A percentile compares a stretch with the other conserved stretches of the same genome.
phyloP scores from a whole-genome alignment of 2,329 filamentous ascomycete species.

The Colletotrichum tamarilloi region DNA sequence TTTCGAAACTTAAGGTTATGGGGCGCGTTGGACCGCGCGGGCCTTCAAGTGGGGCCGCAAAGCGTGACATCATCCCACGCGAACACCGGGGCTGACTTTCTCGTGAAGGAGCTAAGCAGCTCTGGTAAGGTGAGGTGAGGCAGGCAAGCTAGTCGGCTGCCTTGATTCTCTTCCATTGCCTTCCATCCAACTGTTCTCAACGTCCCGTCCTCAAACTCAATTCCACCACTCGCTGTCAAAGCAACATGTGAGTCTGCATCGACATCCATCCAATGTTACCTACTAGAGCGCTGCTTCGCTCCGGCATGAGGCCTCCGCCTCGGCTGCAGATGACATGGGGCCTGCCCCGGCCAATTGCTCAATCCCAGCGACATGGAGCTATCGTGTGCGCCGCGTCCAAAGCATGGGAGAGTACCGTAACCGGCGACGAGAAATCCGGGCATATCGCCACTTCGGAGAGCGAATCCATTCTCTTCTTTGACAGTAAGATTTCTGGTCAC shows the following conservation, averaged over 20 bases:
- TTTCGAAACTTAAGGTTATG: background rate
- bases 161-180: background rate
- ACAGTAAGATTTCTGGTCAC: conserved; percentile 68
- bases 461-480: conserved; percentile 89
- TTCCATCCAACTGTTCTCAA: background rate
- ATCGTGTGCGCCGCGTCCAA: conserved; percentile 26
- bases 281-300: conserved; percentile 28
- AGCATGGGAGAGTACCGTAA: conserved; percentile 56
- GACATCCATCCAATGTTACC: conserved; percentile 11
- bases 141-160: background rate
- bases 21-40: background rate
- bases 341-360: conserved; percentile 3
- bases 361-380: conserved; percentile 6
- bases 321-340: conserved; percentile 7
- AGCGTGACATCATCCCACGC: conserved; percentile 31
- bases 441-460: conserved; percentile 82
- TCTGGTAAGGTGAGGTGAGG: conserved; percentile 6
- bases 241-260: conserved; percentile 15
- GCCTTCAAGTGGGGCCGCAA: conserved; percentile 15
- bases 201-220: background rate
- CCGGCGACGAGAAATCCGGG: conserved; percentile 76
- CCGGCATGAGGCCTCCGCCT: conserved; percentile 8
- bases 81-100: background rate
- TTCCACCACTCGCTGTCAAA: background rate
- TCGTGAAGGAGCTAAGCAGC: conserved; percentile 7